Conservation (phyloP, 306 rosid genomes). For the Dryas drummondii region DNA sequence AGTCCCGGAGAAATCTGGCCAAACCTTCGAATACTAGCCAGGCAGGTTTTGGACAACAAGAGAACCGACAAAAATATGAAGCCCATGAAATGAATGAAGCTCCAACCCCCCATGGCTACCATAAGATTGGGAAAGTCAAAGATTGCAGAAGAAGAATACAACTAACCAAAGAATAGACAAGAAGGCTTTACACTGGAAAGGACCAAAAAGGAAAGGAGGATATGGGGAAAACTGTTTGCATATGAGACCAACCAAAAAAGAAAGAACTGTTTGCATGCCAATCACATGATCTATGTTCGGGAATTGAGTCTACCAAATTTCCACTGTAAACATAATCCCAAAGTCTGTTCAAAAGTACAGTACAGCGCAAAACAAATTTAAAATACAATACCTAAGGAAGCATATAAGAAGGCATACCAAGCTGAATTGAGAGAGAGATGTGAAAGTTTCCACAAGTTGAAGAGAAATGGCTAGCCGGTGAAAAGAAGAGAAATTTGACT, state of each 20-base stretch:
- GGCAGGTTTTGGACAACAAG: slow-evolving; percentile 33
- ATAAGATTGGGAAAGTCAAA: background rate
- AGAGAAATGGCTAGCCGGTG: background rate
- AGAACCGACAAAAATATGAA: slow-evolving; percentile 28
- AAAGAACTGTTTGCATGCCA: background rate
- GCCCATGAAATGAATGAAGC: slow-evolving; percentile 20
- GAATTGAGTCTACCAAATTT: slow-evolving; percentile 15
- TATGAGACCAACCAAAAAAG: no score
- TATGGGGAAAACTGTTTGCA: background rate
- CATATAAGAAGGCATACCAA: background rate
- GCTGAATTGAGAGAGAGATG: background rate
- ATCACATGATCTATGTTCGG: background rate
- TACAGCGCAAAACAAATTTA: background rate
- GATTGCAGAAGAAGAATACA: slow-evolving; percentile 1
- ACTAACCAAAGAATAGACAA: background rate
- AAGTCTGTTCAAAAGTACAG: background rate
- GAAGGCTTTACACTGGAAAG: slow-evolving; percentile 11
- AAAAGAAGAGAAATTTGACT: background rate
- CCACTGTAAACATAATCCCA: background rate
- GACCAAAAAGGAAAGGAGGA: slow-evolving; percentile 2
- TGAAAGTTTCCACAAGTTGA: background rate
- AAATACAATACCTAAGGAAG: background rate
- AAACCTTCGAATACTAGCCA: slow-evolving; percentile 31
- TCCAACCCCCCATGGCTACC: slow-evolving; percentile 46
- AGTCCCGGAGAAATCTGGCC: slow-evolving; percentile 48